Evolutionary conservation across 805 yeast genomes (phyloP), one percentile per base, ranked within the genome.

Genomic region (Wickerhamomyces bovis): DNA sequence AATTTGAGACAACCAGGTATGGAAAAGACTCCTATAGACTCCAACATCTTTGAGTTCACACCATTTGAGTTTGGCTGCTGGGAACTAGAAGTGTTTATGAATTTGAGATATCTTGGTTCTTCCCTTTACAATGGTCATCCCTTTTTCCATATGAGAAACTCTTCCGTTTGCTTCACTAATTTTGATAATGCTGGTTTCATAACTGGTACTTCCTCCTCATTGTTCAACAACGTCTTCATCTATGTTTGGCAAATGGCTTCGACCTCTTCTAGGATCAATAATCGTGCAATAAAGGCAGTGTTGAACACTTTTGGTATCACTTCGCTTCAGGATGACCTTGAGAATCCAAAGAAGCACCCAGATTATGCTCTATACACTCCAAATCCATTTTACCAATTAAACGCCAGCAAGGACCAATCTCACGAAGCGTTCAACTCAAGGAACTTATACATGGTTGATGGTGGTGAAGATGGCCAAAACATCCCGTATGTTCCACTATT

Each of bases 391-490:
- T 72, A 66, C 50, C 52, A 53, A 18, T 62, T 55, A 44, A 57
- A 54, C 36, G 28, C 48, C 2, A 20, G 46, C 1, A 46, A 41
- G n/a, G 16, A 35, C 10, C 42, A 42, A n/a, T 36, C 30, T n/a
- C 15, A 28, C 19, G 60, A 57, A 20, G 55, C 57, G n/a, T 57
- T 58, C 31, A 45, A 54, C 3, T 58, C 66, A 2, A 63, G 63
- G 45, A 62, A 60, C 36, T 48, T 71, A n/a, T 68, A 65, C 47
- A 53, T 86, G 49, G 88, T 78, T 26, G 95, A 86, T 60, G 95
- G 95, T 39, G 95, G 94, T 28, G 88, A 82, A 61, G 92, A 85
- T 61, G 70, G 72, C 9, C 89, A 84, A 62, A 84, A 84, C 56
- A 70, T 86, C 16, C 94, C 95, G 0, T 62, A 83, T 35, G 67